Evolutionary conservation across 163 green algal genomes (phyloP), one percentile per base, ranked within the genome.

Genomic region (Scenedesmus sp.): DNA sequence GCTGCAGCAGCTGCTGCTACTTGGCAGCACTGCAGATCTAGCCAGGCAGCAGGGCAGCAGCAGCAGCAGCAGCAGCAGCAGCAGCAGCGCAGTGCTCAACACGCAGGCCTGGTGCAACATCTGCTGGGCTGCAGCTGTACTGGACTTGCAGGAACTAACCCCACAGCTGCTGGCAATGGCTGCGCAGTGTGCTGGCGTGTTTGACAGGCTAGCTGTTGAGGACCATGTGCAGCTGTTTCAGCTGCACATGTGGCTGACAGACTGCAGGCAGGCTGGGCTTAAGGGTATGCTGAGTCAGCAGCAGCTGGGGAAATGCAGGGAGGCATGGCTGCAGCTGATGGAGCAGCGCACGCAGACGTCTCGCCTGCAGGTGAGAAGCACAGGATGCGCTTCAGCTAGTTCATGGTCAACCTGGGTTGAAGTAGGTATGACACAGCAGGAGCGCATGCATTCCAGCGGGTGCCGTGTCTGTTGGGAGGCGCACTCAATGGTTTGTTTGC

Each of bases 221-320:
- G 88, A 89, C 18, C 76, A 77, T 52, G 54, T 92, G 20, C 88
- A 92, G 88, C 66, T 92, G 4, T 92, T 85, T 34, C 88, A 92
- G 88, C 54, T 92, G 60, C 88, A 92, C 55, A 70, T 92, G 74
- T 92, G 88, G 88, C 57, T 92, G 23, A 18, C 52, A 23, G 88
- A 92, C n/a, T 8, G 4, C 2, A 23, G 73, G 1, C 0, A 60
- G 16, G 7, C 52, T 4, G 88, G 88, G 4, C 54, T 92, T 18
- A n/a, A 34, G 46, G 77, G 81, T 0, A 54, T 13, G 10, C 46
- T 88, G n/a, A 84, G 12, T 10, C 7, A 73, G 64, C 62, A 59
- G 59, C 88, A 88, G 81, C 13, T 92, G 18, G 54, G 84, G 26
- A 64, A 92, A 52, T 92, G 88, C 59, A 46, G 64, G 52, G 10